phyloP scores from a whole-genome alignment of 1,284 basidiomycete species.

The Pisolithus thermaeus region DNA sequence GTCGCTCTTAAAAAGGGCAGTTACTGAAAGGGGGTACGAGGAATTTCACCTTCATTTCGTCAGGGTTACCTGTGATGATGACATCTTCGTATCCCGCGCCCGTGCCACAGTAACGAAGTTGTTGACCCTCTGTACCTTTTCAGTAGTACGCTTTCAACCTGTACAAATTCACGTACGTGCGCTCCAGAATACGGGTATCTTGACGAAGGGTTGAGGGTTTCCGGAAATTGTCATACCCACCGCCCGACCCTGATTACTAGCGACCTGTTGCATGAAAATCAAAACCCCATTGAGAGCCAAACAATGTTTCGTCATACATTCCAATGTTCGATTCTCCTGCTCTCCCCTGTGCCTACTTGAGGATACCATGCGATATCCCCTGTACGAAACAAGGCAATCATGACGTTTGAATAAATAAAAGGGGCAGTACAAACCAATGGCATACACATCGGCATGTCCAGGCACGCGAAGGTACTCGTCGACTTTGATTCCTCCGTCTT shows the following conservation, averaged over 20 bases:
- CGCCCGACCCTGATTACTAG: conserved; percentile 80
- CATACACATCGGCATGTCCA: conserved; percentile 64
- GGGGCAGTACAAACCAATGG: conserved; percentile 54
- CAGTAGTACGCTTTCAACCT: conserved; percentile 7
- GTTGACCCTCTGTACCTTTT: conserved; percentile 51
- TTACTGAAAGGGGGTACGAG: neutral
- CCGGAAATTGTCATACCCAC: conserved; percentile 76
- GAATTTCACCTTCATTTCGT: conserved; percentile 67
- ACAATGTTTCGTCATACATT: conserved; percentile 44
- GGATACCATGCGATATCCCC: conserved; percentile 86
- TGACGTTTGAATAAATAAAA: neutral
- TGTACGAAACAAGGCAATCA: conserved; percentile 17
- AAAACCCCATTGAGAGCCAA: conserved; percentile 11
- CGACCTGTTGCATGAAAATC: conserved; percentile 45
- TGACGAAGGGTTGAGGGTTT: conserved; percentile 60
- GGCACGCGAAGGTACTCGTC: conserved; percentile 74
- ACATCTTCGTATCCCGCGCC: conserved; percentile 68
- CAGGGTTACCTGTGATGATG: conserved; percentile 71
- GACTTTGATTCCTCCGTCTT: conserved; percentile 77
- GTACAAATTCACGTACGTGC: conserved; percentile 48
- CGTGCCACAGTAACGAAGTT: conserved; percentile 78
- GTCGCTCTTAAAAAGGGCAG: neutral
- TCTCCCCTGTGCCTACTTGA: conserved; percentile 47
- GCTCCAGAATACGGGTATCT: conserved; percentile 89
- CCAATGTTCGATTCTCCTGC: conserved; percentile 84